Evolutionary conservation across 2,329 filamentous ascomycete genomes (phyloP).

Genomic region (Hirsutella minnesotensis): DNA sequence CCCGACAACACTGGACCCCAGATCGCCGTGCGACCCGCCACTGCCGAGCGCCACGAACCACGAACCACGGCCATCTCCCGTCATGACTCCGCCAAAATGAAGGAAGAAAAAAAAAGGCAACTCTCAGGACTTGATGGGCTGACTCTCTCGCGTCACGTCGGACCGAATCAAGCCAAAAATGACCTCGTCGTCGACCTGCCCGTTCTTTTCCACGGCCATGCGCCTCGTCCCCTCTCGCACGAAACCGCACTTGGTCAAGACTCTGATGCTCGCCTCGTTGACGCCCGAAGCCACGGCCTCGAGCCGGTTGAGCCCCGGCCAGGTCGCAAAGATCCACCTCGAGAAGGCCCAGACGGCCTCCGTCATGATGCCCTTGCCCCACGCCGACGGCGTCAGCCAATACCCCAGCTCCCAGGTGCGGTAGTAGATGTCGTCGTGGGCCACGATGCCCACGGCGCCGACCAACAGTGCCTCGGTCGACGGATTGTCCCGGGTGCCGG

Average conservation of each 20-base stretch:
- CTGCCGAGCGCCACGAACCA: too few species aligned
- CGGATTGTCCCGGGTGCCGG: slow-evolving; percentile 13
- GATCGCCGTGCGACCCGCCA: too few species aligned
- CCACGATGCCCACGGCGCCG: slow-evolving; percentile 27
- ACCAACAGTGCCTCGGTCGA: slow-evolving; percentile 14
- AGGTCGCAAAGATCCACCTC: slow-evolving; percentile 30
- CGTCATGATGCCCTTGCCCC: slow-evolving; percentile 34
- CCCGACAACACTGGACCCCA: too few species aligned
- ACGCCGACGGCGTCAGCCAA: slow-evolving; percentile 28
- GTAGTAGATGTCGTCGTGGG: slow-evolving; percentile 24
- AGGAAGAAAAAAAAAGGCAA: too few species aligned
- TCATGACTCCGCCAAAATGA: too few species aligned
- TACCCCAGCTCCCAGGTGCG: slow-evolving; percentile 37
- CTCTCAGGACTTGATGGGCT: too few species aligned
- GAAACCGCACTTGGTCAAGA: slow-evolving; percentile 24
- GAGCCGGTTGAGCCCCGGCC: slow-evolving; percentile 21
- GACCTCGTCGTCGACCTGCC: slow-evolving; percentile 4
- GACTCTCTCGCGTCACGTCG: too few species aligned
- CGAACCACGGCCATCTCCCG: too few species aligned
- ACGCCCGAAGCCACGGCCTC: slow-evolving; percentile 18
- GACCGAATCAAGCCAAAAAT: neutral
- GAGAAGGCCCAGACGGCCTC: slow-evolving; percentile 26
- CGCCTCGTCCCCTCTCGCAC: slow-evolving; percentile 29
- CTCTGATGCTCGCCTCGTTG: slow-evolving; percentile 7
- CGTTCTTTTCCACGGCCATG: slow-evolving; percentile 29